Percentiles rank a stretch among this genome's conserved stretches.
These are phyloP conservation scores for Porogramme epimiltina DNA, from an alignment of 1,284 basidiomycete species.

Conservation along the genomic window DNA sequence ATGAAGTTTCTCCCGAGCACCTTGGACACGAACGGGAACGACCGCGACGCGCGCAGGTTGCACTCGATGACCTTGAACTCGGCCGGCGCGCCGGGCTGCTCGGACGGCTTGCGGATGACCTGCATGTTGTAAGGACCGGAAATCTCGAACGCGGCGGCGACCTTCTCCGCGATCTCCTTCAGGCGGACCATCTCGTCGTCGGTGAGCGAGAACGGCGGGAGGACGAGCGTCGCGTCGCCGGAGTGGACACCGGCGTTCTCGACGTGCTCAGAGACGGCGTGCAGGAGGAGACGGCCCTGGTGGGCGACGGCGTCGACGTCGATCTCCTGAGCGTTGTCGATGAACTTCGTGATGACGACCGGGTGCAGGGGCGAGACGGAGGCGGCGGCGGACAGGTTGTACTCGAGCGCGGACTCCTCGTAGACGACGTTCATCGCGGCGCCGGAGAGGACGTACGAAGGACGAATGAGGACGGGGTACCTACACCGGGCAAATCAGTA, in stretches of 20 bases:
- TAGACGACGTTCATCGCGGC: constrained; percentile 99
- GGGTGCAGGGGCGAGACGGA: constrained; percentile 97
- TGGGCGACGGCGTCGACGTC: constrained; percentile 98
- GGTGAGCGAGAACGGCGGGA: constrained; percentile 91
- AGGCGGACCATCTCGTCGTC: constrained; percentile 82
- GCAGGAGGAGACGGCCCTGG: constrained; percentile 92
- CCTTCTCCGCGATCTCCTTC: constrained; percentile 94
- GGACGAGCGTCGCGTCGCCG: constrained; percentile 96
- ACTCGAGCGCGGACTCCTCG: constrained; percentile 87
- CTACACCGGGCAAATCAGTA: constrained; percentile 49
- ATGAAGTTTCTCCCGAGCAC: constrained; percentile 98
- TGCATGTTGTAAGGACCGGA: constrained; percentile 99
- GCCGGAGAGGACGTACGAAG: constrained; percentile 97
- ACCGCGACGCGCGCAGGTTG: constrained; percentile 95
- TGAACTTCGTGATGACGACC: constrained; percentile 98
- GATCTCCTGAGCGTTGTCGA: constrained; percentile 96
- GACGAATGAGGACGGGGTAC: constrained; percentile 96
- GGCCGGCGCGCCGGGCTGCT: constrained; percentile 55
- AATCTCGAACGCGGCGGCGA: constrained; percentile 93
- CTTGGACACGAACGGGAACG: constrained; percentile 99
- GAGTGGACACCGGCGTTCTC: constrained; percentile 99
- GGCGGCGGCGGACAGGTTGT: constrained; percentile 93
- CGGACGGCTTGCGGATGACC: constrained; percentile 86
- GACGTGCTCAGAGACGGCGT: constrained; percentile 97
- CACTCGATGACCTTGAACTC: constrained; percentile 98